A percentile compares a stretch with the other conserved stretches of the same genome.
Conservation (phyloP, 2,329 filamentous ascomycete genomes). For the Neocucurbitaria cava region DNA sequence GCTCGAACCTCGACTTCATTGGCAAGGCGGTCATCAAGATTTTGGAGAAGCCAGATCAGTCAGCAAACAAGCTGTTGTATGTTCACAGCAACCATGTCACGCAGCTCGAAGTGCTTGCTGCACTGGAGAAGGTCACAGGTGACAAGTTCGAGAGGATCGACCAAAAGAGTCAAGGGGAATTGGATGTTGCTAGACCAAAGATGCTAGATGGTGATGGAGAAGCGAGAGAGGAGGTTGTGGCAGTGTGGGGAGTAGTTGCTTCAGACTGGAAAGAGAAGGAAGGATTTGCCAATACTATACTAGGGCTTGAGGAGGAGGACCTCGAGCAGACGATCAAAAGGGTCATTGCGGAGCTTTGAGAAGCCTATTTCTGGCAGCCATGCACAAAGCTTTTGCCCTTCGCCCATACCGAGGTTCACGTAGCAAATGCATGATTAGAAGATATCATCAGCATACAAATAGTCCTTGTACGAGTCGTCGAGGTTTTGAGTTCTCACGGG, state of each 20-base stretch:
- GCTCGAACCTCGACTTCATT: slow-evolving; percentile 61
- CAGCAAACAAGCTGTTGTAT: slow-evolving; percentile 64
- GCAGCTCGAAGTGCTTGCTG: slow-evolving; percentile 65
- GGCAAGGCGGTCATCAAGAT: slow-evolving; percentile 61
- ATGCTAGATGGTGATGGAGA: slow-evolving; percentile 44
- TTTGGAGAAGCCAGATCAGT: slow-evolving; percentile 54
- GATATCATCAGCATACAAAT: neutral
- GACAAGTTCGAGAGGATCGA: slow-evolving; percentile 58
- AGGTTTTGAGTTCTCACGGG: neutral
- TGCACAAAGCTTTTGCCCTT: neutral
- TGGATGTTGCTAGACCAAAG: slow-evolving; percentile 34
- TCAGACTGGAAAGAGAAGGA: slow-evolving; percentile 42
- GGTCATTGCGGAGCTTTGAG: slow-evolving; percentile 28
- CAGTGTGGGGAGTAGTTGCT: slow-evolving; percentile 44
- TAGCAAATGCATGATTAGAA: neutral
- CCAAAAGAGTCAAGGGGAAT: slow-evolving; percentile 44
- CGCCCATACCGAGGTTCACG: neutral
- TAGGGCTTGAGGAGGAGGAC: slow-evolving; percentile 42
- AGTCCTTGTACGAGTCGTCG: neutral
- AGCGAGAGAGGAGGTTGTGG: slow-evolving; percentile 42
- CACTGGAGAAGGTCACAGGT: slow-evolving; percentile 62
- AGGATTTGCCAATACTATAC: slow-evolving; percentile 40
- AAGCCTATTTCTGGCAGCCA: slow-evolving; percentile 1
- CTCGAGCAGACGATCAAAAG: slow-evolving; percentile 37
- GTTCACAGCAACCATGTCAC: slow-evolving; percentile 65